Percentiles rank a stretch among this genome's conserved stretches.
Conservation (phyloP, 306 rosid genomes). For the Chamaecrista fasciculata region DNA sequence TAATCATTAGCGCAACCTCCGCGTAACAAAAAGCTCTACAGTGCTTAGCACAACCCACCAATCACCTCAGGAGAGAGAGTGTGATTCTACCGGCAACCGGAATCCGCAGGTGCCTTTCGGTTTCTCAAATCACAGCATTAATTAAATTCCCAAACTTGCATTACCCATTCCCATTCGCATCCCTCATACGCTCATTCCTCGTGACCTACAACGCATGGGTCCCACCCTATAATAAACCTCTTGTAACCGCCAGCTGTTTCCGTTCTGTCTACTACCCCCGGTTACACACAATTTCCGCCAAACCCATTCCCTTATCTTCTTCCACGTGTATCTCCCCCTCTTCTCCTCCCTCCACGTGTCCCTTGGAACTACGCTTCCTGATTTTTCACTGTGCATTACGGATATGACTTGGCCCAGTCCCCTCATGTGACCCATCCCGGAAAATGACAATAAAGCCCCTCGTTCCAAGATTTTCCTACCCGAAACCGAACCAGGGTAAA, state of each 20-base stretch:
- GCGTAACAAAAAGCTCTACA: slow-evolving; percentile 50
- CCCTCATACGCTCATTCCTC: too few relatives aligned
- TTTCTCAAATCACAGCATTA: background rate
- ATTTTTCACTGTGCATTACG: slow-evolving; percentile 30
- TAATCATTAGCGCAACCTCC: slow-evolving; percentile 73
- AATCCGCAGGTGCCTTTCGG: background rate
- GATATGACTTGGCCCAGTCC: slow-evolving; percentile 20
- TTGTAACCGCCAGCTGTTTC: slow-evolving; percentile 69
- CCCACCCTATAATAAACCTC: slow-evolving; percentile 35
- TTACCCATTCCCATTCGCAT: background rate
- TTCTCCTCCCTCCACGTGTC: slow-evolving; percentile 32
- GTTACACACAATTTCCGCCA: slow-evolving; percentile 25
- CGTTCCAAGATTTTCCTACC: too few relatives aligned
- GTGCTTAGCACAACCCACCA: slow-evolving; percentile 30
- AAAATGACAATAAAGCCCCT: too few relatives aligned
- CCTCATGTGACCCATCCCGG: background rate
- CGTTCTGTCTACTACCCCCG: slow-evolving; percentile 48
- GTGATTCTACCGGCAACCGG: slow-evolving; percentile 19
- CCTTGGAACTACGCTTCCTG: slow-evolving; percentile 21
- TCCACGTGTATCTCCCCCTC: slow-evolving; percentile 29
- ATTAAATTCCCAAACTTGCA: slow-evolving; percentile 10
- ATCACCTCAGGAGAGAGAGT: slow-evolving; percentile 36
- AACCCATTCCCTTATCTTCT: slow-evolving; percentile 26
- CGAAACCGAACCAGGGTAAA: slow-evolving; percentile 33
- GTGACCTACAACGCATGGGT: slow-evolving; percentile 1